Evolutionary conservation across 1,139 yeast genomes (phyloP), one percentile per base, ranked within the genome.

Genomic region (Yamadazyma friedrichii): DNA sequence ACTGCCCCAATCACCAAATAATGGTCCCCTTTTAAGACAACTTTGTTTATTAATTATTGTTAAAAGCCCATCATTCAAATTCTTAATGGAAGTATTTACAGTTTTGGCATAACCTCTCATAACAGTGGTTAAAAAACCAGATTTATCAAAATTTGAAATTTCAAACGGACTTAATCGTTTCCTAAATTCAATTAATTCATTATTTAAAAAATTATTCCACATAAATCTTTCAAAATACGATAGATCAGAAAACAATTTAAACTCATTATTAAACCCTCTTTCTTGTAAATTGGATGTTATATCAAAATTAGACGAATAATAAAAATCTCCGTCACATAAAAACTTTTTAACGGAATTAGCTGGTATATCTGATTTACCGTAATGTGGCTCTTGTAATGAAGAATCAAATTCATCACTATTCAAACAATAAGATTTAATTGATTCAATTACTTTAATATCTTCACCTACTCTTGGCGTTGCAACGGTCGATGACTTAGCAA

Each of bases 11-110:
- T 80, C 76, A 0, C 88, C 88, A 52, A 83, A 80, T 2, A 83
- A 62, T 2, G 81, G 77, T 1, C 84, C 84, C 31, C 67, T 70
- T 48, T 77, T 80, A 31, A 73, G 70, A 43, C 86, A 78, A 2
- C 84, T 78, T 42, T 84, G 85, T 54, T 82, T 82, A 1, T 88
- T 78, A 9, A 84, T 80, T 2, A 84, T 63, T 0, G 93, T 82
- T 36, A 84, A 56, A 15, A 82, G 59, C 0, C 76, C 75, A 20
- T 70, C 74, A 28, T 62, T 64, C 24, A 56, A 48, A 9, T 61
- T 60, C 9, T 47, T 47, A 4, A 74, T 53, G 0, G 55, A 56
- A 0, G 80, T 67, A 47, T 82, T 82, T 6, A 82, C 71, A 1
- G 84, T 73, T 51, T 78, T 78, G 1, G 80, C 84, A 61, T 77